phyloP scores from a whole-genome alignment of 176 grass and related monocot genomes.

The Carex kokanica region DNA sequence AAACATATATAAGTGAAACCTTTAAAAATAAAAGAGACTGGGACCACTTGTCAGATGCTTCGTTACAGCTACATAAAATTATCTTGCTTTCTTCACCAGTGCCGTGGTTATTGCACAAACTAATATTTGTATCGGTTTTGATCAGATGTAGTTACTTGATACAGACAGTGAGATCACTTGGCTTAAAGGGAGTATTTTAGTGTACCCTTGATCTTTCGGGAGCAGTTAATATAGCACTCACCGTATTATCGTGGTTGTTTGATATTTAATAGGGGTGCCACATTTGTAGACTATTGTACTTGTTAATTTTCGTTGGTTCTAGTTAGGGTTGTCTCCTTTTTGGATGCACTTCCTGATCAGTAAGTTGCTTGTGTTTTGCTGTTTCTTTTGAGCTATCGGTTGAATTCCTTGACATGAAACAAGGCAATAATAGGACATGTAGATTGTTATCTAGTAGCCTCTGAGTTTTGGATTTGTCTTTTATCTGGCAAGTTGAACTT shows the following conservation, averaged over 20 bases:
- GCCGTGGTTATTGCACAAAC: not conserved
- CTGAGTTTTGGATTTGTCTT: not conserved
- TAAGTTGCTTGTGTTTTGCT: not conserved
- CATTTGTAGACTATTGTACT: not conserved
- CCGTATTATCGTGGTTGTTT: not conserved
- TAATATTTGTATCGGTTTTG: not conserved
- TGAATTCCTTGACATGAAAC: not conserved
- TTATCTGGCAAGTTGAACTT: not conserved
- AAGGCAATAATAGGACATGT: not conserved
- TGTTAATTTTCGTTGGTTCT: not conserved
- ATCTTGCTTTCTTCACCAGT: not conserved
- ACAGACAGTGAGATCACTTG: not conserved
- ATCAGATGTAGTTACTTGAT: not conserved
- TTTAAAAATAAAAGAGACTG: slow-evolving; percentile 1
- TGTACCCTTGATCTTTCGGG: not conserved
- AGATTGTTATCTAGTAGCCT: not conserved
- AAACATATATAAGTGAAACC: slow-evolving; percentile 10
- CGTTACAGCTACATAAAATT: not conserved
- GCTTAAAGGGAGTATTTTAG: not conserved
- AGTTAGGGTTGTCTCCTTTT: not conserved
- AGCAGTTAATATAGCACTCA: not conserved
- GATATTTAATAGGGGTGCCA: not conserved
- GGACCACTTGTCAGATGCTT: slow-evolving; percentile 1
- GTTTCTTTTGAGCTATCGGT: not conserved
- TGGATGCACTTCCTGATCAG: not conserved